Evolutionary conservation across 129 eudicot species (phyloP), one percentile per base, ranked within the genome.

Genomic region (Centrapalus pauciflorus): DNA sequence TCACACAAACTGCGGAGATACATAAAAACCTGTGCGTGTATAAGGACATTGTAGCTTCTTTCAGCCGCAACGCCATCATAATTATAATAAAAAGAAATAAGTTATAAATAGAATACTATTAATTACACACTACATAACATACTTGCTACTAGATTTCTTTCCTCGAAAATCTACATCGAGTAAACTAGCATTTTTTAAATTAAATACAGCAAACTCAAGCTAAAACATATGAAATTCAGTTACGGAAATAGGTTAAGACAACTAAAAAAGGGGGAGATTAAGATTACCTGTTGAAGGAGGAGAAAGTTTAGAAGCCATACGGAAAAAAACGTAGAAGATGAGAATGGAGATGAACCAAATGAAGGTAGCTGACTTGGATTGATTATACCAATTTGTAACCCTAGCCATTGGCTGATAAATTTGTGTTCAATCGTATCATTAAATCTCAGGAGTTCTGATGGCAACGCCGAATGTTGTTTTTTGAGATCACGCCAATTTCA

Each of bases 331-430:
- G 68, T 69, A 92, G 60, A 88, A 93, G 40, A 69, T 70, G 58
- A 85, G 21, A 34, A 81, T 71, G 62, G 79, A 88, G 59, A 84
- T 52, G 38, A 59, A 71, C 96, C 98, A 93, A 49, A 93, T 84
- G 35, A 79, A 48, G 32, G 67, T 10, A 3, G 73, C 80, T 65
- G 62, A 37, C 66, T 71, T 78, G 2, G 90, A 66, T 30, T 75
- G 68, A 55, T 54, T 57, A 77, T 83, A 90, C 82, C 67, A 71
- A 61, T 69, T 81, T 56, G 49, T 83, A 66, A 75, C 62, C 72
- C 82, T 66, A 45, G 83, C 90, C 89, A 78, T 89, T 7, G 55
- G 56, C 46, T 64, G 19, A 30, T 38, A 5, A 37, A 55, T 27
- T 41, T 16, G 52, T 16, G 32, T 50, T 33, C 40, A 74, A 55